Conservation (phyloP, 345 rosid species). For the Heritiera littoralis region DNA sequence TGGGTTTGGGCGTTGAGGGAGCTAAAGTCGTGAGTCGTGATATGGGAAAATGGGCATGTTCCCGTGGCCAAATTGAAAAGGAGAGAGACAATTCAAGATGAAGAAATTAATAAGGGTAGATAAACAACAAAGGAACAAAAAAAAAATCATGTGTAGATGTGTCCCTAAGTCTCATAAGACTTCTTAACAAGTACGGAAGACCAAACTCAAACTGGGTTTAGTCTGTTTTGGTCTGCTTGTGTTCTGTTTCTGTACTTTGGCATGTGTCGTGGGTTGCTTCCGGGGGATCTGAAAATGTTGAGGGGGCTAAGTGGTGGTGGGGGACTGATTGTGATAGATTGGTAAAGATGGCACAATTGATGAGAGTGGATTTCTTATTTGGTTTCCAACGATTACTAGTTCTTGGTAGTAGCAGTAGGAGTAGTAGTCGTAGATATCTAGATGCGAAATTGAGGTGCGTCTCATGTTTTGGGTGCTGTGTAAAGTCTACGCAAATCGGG, state of each 20-base stretch:
- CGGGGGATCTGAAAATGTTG: neutral
- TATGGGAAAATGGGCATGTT: conserved; percentile 7
- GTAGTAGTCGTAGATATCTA: neutral
- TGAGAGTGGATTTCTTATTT: neutral
- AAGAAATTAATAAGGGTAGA: neutral
- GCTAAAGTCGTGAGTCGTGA: conserved; percentile 8
- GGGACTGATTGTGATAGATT: neutral
- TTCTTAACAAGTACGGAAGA: neutral
- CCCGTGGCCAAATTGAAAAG: conserved; percentile 28
- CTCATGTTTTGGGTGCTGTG: conserved; percentile 9
- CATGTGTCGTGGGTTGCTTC: neutral
- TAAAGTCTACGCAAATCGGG: conserved; percentile 1
- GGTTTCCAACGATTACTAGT: neutral
- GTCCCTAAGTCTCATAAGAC: neutral
- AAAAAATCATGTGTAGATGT: neutral
- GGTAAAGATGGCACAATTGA: neutral
- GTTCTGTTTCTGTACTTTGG: neutral
- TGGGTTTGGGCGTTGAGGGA: neutral
- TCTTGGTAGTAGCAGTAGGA: neutral
- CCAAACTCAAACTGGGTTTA: neutral
- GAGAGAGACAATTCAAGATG: neutral
- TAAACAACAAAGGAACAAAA: neutral
- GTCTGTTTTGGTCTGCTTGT: neutral
- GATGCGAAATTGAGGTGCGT: conserved; percentile 7
- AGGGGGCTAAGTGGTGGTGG: neutral